Percentiles rank a stretch among this genome's conserved stretches.
These are phyloP conservation scores for Talaromyces wortmannii DNA, from an alignment of 495 filamentous ascomycete species.

Conservation along the genomic window DNA sequence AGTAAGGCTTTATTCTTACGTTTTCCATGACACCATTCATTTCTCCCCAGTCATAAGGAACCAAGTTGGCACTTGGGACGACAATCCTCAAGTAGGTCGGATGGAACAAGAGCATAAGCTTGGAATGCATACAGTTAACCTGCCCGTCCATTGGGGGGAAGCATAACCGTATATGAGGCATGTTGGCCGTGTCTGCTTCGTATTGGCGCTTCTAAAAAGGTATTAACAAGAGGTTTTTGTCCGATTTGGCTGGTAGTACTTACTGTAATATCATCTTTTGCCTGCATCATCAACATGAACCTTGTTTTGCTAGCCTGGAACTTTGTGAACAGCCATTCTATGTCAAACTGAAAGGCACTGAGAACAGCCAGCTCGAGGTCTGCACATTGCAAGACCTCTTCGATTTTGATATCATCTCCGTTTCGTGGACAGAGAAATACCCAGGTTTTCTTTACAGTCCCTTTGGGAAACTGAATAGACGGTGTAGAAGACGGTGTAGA, in stretches of 20 bases:
- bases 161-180: conserved; percentile 58
- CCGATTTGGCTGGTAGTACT: conserved; percentile 9
- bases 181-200: conserved; percentile 38
- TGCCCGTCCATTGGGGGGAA: conserved; percentile 71
- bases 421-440: conserved; percentile 44
- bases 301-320: conserved; percentile 44
- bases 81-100: conserved; percentile 61
- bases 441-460: conserved; percentile 81
- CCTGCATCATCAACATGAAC: conserved; percentile 64
- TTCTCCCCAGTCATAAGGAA: conserved; percentile 83
- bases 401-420: conserved; percentile 76
- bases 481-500: conserved; percentile 14
- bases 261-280: conserved; percentile 50
- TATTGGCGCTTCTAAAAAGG: conserved; percentile 23
- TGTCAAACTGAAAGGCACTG: conserved; percentile 83
- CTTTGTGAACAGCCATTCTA: conserved; percentile 63
- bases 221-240: neutral
- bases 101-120: conserved; percentile 77
- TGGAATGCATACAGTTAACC: conserved; percentile 77
- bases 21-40: conserved; percentile 71
- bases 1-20: conserved; percentile 22
- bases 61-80: conserved; percentile 74
- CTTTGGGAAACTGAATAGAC: conserved; percentile 55
- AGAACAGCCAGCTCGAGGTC: conserved; percentile 71
- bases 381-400: conserved; percentile 74